Percentiles rank a stretch among this genome's conserved stretches.
Conservation (phyloP, 805 yeast genomes). For the Saturnispora kantuleensis region DNA sequence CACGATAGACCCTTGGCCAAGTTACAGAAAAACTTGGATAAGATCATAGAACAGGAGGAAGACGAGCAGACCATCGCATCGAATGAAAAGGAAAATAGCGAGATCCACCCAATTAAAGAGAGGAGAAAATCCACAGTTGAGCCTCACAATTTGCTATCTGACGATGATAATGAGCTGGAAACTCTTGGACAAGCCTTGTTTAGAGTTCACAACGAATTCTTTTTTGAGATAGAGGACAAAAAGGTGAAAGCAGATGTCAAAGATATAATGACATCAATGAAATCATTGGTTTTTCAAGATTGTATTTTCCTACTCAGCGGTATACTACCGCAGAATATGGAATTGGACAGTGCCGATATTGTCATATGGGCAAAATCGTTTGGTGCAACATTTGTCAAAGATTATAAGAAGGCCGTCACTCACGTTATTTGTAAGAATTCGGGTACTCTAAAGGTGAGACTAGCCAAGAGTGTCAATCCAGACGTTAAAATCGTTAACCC, state of each 20-base stretch:
- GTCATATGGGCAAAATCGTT: constrained; percentile 88
- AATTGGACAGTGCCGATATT: constrained; percentile 67
- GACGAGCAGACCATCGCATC: constrained; percentile 8
- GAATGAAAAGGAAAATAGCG: not conserved
- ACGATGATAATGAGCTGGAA: constrained; percentile 71
- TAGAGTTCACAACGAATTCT: constrained; percentile 60
- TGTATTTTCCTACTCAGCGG: constrained; percentile 76
- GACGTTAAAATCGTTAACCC: constrained; percentile 72
- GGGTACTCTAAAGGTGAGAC: constrained; percentile 74
- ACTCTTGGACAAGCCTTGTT: constrained; percentile 53
- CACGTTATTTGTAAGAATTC: constrained; percentile 80
- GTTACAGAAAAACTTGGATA: constrained; percentile 63
- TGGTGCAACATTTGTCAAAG: constrained; percentile 77
- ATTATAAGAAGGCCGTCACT: constrained; percentile 64
- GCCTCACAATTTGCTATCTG: constrained; percentile 47
- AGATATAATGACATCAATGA: constrained; percentile 65
- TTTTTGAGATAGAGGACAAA: constrained; percentile 32
- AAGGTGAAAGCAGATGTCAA: constrained; percentile 47
- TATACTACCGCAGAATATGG: constrained; percentile 74
- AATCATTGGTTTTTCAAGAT: constrained; percentile 54
- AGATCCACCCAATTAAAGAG: not conserved
- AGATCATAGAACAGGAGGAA: constrained; percentile 30
- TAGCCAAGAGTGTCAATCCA: constrained; percentile 57
- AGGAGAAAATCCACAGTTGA: constrained; percentile 17
- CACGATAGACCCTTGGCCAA: constrained; percentile 79